A percentile compares a stretch with the other conserved stretches of the same genome.
Conservation (phyloP, 106 monocot species). For the Acanthochlamys bracteata region DNA sequence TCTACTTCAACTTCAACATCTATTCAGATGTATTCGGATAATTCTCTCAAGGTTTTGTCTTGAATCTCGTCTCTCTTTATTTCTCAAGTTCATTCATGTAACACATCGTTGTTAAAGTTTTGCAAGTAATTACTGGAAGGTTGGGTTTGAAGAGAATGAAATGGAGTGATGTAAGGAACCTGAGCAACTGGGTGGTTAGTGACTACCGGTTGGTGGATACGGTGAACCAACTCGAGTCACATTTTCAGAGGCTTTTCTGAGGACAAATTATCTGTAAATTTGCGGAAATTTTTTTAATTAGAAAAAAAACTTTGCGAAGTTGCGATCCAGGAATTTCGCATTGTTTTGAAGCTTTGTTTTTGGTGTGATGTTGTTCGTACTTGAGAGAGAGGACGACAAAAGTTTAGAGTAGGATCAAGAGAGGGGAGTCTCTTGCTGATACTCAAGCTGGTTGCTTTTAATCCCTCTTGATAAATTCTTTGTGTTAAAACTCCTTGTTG, state of each 20-base stretch:
- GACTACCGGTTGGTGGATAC: conserved; percentile 78
- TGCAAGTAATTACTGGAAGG: conserved; percentile 16
- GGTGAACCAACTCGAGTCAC: conserved; percentile 57
- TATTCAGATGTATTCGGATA: not conserved
- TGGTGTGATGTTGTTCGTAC: conserved; percentile 16
- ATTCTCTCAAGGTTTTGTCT: conserved; percentile 3
- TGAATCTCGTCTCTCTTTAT: not conserved
- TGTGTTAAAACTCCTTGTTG: not conserved
- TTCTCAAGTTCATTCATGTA: no score
- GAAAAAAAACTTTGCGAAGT: no score
- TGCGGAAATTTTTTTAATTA: no score
- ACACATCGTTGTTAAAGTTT: no score
- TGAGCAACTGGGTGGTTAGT: conserved; percentile 85
- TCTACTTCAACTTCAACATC: not conserved
- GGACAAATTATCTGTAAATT: conserved; percentile 43
- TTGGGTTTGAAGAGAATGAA: conserved; percentile 16
- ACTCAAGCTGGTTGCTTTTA: conserved; percentile 70
- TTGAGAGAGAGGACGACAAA: conserved; percentile 64
- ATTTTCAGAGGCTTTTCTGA: conserved; percentile 52
- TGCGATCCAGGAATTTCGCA: not conserved
- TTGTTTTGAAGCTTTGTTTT: not conserved
- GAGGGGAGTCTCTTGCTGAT: conserved; percentile 79
- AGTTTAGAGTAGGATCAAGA: conserved; percentile 52
- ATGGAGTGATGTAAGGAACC: conserved; percentile 68
- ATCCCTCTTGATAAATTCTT: not conserved